Percentiles rank a stretch among this genome's conserved stretches.
These are phyloP conservation scores for Ophiostoma fasciatum DNA, from an alignment of 2,329 filamentous ascomycete species.

Conservation along the genomic window DNA sequence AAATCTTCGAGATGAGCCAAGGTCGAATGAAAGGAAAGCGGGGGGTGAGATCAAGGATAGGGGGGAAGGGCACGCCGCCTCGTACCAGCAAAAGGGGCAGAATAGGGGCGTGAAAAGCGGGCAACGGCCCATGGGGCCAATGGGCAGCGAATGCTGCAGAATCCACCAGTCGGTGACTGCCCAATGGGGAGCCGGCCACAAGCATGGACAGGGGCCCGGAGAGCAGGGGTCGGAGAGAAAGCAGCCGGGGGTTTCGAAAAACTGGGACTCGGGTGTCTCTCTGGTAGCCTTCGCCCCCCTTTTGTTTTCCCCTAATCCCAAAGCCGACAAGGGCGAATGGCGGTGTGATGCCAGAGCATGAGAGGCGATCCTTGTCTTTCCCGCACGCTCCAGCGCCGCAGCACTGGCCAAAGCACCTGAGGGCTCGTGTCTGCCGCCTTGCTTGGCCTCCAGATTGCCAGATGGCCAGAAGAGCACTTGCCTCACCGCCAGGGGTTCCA, in stretches of 20 bases:
- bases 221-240: slow-evolving; percentile 4
- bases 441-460: too few relatives aligned
- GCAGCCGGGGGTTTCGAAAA: slow-evolving; percentile 10
- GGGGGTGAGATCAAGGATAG: too few relatives aligned
- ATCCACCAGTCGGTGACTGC: slow-evolving; percentile 27
- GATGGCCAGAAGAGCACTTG: too few relatives aligned
- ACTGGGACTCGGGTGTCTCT: slow-evolving; percentile 9
- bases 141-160: slow-evolving; percentile 23
- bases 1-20: slow-evolving; percentile 11
- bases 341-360: slow-evolving; percentile 9
- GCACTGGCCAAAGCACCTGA: slow-evolving; percentile 6
- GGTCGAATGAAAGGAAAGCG: slow-evolving; percentile 1
- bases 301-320: slow-evolving; percentile 6
- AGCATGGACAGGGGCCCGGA: slow-evolving; percentile 21
- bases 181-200: slow-evolving; percentile 37
- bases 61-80: too few relatives aligned
- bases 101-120: slow-evolving; percentile 1
- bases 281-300: slow-evolving; percentile 1
- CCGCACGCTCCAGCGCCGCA: background rate
- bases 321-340: slow-evolving; percentile 10
- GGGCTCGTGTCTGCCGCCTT: too few relatives aligned
- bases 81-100: too few relatives aligned
- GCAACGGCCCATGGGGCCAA: slow-evolving; percentile 31
- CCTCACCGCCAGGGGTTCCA: too few relatives aligned
- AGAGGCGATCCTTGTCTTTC: slow-evolving; percentile 8